Evolutionary conservation across 371 early-diverging fungal genomes (phyloP).

Genomic region (Sporodiniella umbellata): DNA sequence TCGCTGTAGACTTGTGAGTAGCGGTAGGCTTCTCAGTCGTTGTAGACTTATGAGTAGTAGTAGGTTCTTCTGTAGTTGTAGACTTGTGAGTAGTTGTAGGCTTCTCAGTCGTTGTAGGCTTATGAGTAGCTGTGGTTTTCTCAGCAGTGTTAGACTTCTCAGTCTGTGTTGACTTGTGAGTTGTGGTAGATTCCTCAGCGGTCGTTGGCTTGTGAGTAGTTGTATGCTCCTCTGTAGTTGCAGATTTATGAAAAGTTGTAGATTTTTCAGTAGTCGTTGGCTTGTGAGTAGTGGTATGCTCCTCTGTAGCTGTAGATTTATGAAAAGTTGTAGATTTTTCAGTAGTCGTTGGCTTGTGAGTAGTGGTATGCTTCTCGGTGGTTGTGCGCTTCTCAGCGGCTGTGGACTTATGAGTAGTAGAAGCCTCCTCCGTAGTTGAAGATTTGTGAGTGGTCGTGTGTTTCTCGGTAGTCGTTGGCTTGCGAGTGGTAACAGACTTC

Average conservation of each 20-base stretch:
- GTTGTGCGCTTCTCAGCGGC: neutral
- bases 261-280: constrained; percentile 1
- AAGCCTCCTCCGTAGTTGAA: neutral
- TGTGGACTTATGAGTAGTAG: neutral
- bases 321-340: neutral
- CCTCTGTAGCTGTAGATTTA: neutral
- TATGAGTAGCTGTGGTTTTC: neutral
- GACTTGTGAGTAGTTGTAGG: constrained; percentile 1
- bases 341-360: constrained; percentile 2
- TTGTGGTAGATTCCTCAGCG: neutral
- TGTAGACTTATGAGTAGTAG: constrained; percentile 4
- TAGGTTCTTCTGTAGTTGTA: neutral
- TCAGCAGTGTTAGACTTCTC: neutral
- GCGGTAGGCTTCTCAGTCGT: neutral
- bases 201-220: constrained; percentile 2
- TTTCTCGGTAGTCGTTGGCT: constrained; percentile 4
- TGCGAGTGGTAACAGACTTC: neutral
- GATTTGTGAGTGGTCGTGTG: neutral
- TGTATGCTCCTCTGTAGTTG: neutral
- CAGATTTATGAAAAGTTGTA: neutral
- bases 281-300: neutral
- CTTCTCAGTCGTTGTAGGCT: constrained; percentile 4
- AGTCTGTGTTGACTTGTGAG: neutral
- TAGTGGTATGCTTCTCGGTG: neutral
- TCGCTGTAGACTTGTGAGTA: neutral